Evolutionary conservation across 169 alveolate species (phyloP).

Genomic region (Miamiensis avidus): DNA sequence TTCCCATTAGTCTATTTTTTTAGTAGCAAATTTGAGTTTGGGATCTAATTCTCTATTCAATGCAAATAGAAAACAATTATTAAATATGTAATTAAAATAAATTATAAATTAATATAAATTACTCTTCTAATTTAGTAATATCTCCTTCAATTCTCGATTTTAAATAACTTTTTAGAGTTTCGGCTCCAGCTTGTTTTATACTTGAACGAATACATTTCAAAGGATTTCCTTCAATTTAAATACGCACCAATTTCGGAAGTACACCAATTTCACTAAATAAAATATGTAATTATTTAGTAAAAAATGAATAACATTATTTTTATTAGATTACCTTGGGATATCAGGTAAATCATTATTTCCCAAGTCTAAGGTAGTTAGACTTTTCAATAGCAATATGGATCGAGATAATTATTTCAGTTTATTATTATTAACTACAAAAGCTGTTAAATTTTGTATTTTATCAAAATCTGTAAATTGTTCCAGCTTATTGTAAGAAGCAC

Average conservation of each 20-base stretch:
- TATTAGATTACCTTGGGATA: slow-evolving; percentile 41
- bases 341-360: slow-evolving; percentile 78
- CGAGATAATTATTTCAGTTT: slow-evolving; percentile 71
- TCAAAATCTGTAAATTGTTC: slow-evolving; percentile 53
- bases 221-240: slow-evolving; percentile 84
- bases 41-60: slow-evolving; percentile 38
- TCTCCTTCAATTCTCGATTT: slow-evolving; percentile 68
- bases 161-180: slow-evolving; percentile 72
- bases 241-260: slow-evolving; percentile 69
- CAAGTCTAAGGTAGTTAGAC: slow-evolving; percentile 74
- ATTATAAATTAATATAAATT: background rate
- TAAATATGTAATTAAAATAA: background rate
- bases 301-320: background rate
- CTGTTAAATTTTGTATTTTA: slow-evolving; percentile 66
- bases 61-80: background rate
- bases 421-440: slow-evolving; percentile 77
- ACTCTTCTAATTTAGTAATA: slow-evolving; percentile 56
- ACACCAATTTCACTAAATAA: slow-evolving; percentile 58
- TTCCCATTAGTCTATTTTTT: slow-evolving; percentile 54
- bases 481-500: slow-evolving; percentile 67
- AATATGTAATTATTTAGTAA: too few species aligned
- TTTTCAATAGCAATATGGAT: slow-evolving; percentile 58
- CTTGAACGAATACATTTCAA: slow-evolving; percentile 75
- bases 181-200: slow-evolving; percentile 80
- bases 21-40: slow-evolving; percentile 34